Evolutionary conservation across 164 flowering plant species (phyloP), one percentile per base, ranked within the genome.

Genomic region (Vitis rotundifolia): DNA sequence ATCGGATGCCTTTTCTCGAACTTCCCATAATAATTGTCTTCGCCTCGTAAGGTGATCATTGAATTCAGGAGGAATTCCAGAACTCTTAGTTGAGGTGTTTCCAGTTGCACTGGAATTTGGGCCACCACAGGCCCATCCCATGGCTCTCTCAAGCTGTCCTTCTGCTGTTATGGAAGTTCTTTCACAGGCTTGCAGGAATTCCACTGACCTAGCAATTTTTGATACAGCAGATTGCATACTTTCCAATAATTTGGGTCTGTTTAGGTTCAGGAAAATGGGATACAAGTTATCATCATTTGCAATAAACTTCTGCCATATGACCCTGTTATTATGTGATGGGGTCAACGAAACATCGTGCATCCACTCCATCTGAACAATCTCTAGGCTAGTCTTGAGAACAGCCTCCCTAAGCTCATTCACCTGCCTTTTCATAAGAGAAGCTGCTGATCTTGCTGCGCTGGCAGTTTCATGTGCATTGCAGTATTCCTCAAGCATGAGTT

Each of bases 61-160:
- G 73, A 95, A 95, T 76, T 89, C 89, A 60, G 87, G 81, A 71
- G 99, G 99, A 74, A 94, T 90, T 73, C 98, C 97, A 16, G 96
- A 80, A 78, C 66, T 80, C 78, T 87, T 90, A 37, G 73, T 69
- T 26, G 85, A 80, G 22, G 77, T n/a, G 82, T 70, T 87, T 65
- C 87, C 86, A 59, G 69, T 52, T 37, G 86, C 72, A 78, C 82
- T 82, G 10, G 90, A 62, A 79, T 68, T 87, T 73, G 95, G 87
- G 26, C 90, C 96, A 62, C 90, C 99, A 83, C 99, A 95, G 63
- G 98, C 99, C 99, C 99, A 95, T 19, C 88, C 89, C 99, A 95
- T 95, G 49, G 98, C 97, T 83, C 98, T 86, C 84, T 95, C 98
- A 71, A 95, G 97, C 78, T 92, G 99, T 65, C 90, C 96, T 83